Percentiles rank a stretch among this genome's conserved stretches.
These are phyloP conservation scores for Clausena lansium DNA, from an alignment of 345 rosid species.

Conservation along the genomic window DNA sequence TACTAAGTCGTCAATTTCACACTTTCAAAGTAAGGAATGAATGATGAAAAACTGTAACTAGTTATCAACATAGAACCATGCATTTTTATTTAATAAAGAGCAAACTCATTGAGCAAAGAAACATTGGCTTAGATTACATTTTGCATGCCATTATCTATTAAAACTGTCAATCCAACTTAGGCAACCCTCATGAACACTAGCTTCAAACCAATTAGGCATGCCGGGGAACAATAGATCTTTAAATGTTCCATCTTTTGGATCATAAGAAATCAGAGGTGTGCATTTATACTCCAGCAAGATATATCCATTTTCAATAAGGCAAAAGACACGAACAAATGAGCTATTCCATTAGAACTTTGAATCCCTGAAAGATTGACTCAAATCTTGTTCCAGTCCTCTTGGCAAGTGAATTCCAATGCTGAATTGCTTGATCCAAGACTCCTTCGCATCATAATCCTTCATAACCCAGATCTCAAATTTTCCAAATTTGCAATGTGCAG, in stretches of 20 bases:
- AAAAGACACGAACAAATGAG: constrained; percentile 32
- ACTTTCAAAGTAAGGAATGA: too few species aligned
- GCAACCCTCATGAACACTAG: constrained; percentile 64
- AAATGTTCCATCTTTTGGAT: constrained; percentile 57
- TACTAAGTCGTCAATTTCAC: too few species aligned
- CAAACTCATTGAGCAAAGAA: too few species aligned
- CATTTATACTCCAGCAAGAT: constrained; percentile 75
- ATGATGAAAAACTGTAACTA: too few species aligned
- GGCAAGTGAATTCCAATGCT: constrained; percentile 66
- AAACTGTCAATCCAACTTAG: constrained; percentile 53
- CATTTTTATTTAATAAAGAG: too few species aligned
- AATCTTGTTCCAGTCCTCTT: constrained; percentile 52
- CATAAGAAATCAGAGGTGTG: constrained; percentile 63
- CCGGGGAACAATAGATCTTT: constrained; percentile 58
- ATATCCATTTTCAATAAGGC: constrained; percentile 61
- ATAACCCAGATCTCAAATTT: constrained; percentile 87
- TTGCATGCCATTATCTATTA: too few species aligned
- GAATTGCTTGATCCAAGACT: constrained; percentile 66
- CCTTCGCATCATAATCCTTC: constrained; percentile 62
- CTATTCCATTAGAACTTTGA: too few species aligned
- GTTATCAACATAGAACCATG: too few species aligned
- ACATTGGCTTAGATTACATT: too few species aligned
- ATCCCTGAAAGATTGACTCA: too few species aligned
- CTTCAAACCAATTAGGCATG: constrained; percentile 68
- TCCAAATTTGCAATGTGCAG: constrained; percentile 61